Conservation (phyloP, 2,329 filamentous ascomycete species). For the Thermomyces lanuginosus region DNA sequence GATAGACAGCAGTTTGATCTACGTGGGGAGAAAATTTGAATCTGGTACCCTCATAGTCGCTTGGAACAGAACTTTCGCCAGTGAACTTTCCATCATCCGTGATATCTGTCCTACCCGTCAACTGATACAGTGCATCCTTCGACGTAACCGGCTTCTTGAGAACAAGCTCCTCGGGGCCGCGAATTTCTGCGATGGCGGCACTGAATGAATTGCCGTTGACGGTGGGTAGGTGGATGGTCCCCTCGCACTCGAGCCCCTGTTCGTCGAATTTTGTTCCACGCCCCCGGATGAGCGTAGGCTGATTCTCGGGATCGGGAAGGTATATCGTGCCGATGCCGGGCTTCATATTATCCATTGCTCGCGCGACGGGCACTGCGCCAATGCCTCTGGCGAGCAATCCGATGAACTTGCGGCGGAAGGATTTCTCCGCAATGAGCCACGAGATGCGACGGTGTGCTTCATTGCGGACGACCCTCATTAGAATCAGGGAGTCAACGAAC, state of each 20-base stretch:
- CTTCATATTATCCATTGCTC: slow-evolving; percentile 78
- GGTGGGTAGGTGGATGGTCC: slow-evolving; percentile 72
- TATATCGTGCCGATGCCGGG: slow-evolving; percentile 66
- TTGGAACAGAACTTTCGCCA: slow-evolving; percentile 33
- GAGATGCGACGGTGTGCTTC: slow-evolving; percentile 80
- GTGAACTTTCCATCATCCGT: slow-evolving; percentile 48
- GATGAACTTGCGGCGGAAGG: slow-evolving; percentile 76
- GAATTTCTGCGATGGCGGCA: slow-evolving; percentile 67
- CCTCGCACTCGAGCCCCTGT: slow-evolving; percentile 54
- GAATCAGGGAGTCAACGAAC: slow-evolving; percentile 89
- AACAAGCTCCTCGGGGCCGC: slow-evolving; percentile 62
- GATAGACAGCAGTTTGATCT: slow-evolving; percentile 84
- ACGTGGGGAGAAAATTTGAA: slow-evolving; percentile 87
- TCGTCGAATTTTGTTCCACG: slow-evolving; percentile 69
- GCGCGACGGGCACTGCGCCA: slow-evolving; percentile 80
- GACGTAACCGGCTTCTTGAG: slow-evolving; percentile 79
- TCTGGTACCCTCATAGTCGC: slow-evolving; percentile 56
- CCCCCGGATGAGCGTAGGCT: slow-evolving; percentile 66
- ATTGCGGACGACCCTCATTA: slow-evolving; percentile 76
- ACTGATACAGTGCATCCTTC: slow-evolving; percentile 55
- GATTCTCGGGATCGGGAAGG: slow-evolving; percentile 69
- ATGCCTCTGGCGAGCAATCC: slow-evolving; percentile 71
- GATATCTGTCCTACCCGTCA: slow-evolving; percentile 65
- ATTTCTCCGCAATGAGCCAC: slow-evolving; percentile 89
- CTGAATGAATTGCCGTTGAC: slow-evolving; percentile 67